Evolutionary conservation across 352 stramenopile genomes (phyloP), one percentile per base, ranked within the genome.

Genomic region (Pythium folliculosum): DNA sequence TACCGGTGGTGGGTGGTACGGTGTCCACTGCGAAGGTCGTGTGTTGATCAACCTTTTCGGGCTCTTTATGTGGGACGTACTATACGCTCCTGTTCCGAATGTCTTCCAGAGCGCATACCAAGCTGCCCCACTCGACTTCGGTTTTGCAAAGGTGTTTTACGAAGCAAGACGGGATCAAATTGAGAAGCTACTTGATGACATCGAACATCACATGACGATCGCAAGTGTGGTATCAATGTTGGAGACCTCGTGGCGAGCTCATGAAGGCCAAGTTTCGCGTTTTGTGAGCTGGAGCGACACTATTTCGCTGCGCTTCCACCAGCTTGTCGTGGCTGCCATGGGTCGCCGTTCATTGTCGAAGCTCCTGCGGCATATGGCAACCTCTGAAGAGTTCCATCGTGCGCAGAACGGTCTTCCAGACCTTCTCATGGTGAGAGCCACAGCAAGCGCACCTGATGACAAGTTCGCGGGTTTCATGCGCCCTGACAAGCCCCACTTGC

Each of bases 61-160:
- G 0, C 63, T 97, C 19, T 81, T 96, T n/a, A 84, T 97, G 78
- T 97, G 91, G 91, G 85, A 96, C 37, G 66, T 94, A 12, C 60
- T 97, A 30, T 97, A 96, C 47, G 77, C 81, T 0, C 73, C 62
- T n/a, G 73, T 96, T 19, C 75, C 83, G 3, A 74, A 95, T 54
- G 90, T 96, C 2, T 97, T 97, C 60, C 89, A 96, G 71, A 95
- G 80, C n/a, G 82, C 78, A 8, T 96, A 88, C 49, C 89, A 96
- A 55, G 69, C 77, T 1, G 79, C 67, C 27, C 86, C 85, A 32
- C 63, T 94, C 5, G 84, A 94, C 68, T 94, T 94, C 47, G 85
- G 85, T 2, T 84, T 87, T 35, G 78, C 81, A 0, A 67, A 81
- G 9, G 60, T 70, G 19, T 93, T 93, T 62, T 87, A 81, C 48